Evolutionary conservation across 768 basidiomycete species (phyloP).

Genomic region (Auricularia auricula-judae): DNA sequence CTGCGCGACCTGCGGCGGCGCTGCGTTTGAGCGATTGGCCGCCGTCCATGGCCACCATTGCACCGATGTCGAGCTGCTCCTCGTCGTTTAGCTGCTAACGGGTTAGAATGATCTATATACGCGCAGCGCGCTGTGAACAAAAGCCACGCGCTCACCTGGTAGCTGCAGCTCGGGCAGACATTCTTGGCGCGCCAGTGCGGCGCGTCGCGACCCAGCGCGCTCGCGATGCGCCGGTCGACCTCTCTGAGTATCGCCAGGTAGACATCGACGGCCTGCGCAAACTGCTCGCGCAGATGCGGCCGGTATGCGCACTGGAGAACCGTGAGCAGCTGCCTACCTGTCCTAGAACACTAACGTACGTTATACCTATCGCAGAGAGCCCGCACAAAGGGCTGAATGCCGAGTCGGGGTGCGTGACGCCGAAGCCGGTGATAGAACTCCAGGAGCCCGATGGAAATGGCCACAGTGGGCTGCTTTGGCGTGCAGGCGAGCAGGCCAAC

Average conservation of each 20-base stretch:
- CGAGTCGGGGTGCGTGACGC: not conserved
- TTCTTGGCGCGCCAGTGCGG: slow-evolving; percentile 9
- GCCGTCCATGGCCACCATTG: not conserved
- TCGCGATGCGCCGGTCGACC: slow-evolving; percentile 2
- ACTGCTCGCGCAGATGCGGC: not conserved
- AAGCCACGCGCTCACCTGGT: not conserved
- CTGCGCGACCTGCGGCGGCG: not conserved
- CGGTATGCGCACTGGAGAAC: slow-evolving; percentile 1
- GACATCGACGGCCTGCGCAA: slow-evolving; percentile 5
- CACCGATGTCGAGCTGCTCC: not conserved
- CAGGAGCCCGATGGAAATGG: not conserved
- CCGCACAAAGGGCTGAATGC: not conserved
- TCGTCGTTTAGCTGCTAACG: slow-evolving; percentile 1
- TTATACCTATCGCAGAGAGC: not conserved
- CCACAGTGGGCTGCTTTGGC: not conserved
- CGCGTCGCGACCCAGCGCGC: slow-evolving; percentile 4
- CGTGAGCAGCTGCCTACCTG: not conserved
- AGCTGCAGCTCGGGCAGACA: slow-evolving; percentile 7
- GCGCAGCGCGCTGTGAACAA: not conserved
- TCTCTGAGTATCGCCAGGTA: slow-evolving; percentile 5
- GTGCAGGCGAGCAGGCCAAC: not conserved
- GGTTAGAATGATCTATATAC: not conserved
- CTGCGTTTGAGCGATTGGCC: not conserved
- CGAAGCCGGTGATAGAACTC: not conserved
- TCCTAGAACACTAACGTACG: not conserved